These are phyloP conservation scores for Turnera subulata DNA, from an alignment of 345 rosid genomes.

Conservation along the genomic window DNA sequence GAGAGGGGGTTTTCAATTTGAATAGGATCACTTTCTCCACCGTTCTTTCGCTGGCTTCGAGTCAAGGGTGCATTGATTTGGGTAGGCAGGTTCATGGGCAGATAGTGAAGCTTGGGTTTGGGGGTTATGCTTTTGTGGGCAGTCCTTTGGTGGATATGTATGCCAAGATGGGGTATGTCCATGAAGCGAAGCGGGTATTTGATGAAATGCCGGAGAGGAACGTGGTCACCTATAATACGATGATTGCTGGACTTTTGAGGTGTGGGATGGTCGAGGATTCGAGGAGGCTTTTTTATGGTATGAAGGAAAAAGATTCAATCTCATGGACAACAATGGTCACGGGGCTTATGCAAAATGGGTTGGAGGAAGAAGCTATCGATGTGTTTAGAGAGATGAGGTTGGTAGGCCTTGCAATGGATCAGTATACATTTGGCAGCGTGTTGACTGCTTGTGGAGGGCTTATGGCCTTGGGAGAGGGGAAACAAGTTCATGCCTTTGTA, in stretches of 20 bases:
- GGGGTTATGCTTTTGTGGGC: slow-evolving; percentile 50
- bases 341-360: slow-evolving; percentile 65
- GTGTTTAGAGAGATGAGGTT: slow-evolving; percentile 62
- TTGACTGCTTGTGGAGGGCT: slow-evolving; percentile 75
- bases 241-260: slow-evolving; percentile 68
- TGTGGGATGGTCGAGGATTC: slow-evolving; percentile 66
- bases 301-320: slow-evolving; percentile 72
- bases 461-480: slow-evolving; percentile 57
- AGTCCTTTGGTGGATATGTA: slow-evolving; percentile 85
- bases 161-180: slow-evolving; percentile 54
- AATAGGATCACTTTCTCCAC: slow-evolving; percentile 72
- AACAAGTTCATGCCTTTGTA: slow-evolving; percentile 59
- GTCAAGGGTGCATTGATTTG: slow-evolving; percentile 36
- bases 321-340: slow-evolving; percentile 89
- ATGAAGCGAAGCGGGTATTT: slow-evolving; percentile 59
- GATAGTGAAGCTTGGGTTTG: slow-evolving; percentile 64
- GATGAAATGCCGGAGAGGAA: slow-evolving; percentile 45
- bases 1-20: slow-evolving; percentile 43
- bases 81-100: slow-evolving; percentile 79
- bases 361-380: slow-evolving; percentile 53
- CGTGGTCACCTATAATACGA: slow-evolving; percentile 60
- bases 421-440: slow-evolving; percentile 79
- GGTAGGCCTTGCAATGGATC: slow-evolving; percentile 64
- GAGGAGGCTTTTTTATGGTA: slow-evolving; percentile 39
- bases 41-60: slow-evolving; percentile 59